Evolutionary conservation across 2,329 filamentous ascomycete genomes (phyloP), one percentile per base, ranked within the genome.

Genomic region (Sarocladium strictum): DNA sequence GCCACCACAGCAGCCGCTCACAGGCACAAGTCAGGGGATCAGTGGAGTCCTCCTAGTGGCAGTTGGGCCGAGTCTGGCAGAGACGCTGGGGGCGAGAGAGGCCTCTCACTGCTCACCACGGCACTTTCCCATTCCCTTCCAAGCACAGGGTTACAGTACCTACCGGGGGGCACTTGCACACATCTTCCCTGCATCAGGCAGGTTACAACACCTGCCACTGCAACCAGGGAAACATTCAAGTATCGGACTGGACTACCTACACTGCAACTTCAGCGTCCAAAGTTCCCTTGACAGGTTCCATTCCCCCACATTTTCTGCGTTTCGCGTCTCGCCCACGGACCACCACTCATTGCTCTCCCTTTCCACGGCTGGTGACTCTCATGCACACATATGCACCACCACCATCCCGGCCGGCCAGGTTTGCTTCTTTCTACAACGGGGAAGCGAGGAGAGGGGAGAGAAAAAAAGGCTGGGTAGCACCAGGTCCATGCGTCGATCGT

Each of bases 311-410:
- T 47, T 3, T 11, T 51, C 11, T 17, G 29, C 19, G 47, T 51
- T 51, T 51, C 47, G 47, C 47, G 47, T 35, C 47, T 51, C 47
- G 47, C 47, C 27, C 47, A 51, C 47, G 15, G 47, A 35, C 47
- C 47, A 51, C 47, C 7, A 51, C 47, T 32, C 43, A 19, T 32
- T 29, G 24, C 7, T 43, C 24, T 17, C 9, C 40, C 40, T 43
- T 23, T 24, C 10, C 37, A 40, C 17, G 37, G 15, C 9, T 33
- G 32, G 15, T 15, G 15, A 9, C 32, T 15, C 32, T 33, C n/a
- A 11, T 40, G 37, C 17, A 12, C 10, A 23, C 17, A 19, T 15
- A 7, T 24, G 40, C 40, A 23, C 5, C 21, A 9, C 40, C 17
- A 4, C n/a, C 40, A 19, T 9, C 37, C n/a, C 6, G 37, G 10